Evolutionary conservation across 106 monocot genomes (phyloP), one percentile per base, ranked within the genome.

Genomic region (Cymbidium sinense): DNA sequence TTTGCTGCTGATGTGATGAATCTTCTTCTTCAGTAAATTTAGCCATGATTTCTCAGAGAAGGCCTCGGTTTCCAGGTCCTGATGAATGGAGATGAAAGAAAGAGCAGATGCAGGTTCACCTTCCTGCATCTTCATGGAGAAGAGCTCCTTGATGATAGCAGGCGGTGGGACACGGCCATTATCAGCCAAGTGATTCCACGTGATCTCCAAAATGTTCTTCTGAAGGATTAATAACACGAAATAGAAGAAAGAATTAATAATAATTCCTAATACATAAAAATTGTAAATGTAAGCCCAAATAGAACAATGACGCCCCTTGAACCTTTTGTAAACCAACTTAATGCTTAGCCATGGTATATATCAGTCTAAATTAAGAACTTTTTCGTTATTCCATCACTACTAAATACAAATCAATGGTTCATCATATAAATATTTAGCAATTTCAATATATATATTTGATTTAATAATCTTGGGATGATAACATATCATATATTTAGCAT

Each of bases 121-220:
- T 79, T 90, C 87, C 18, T 73, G n/a, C 67, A 94, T 74, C 83
- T 92, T 89, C 51, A 90, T 78, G 70, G 86, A 85, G 43, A 96
- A 86, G 75, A 88, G 87, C 86, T 92, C 99, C 80, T 91, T 92
- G 75, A 99, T 77, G 67, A 99, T 79, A 21, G 93, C 85, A 77
- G 90, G 82, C 28, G 94, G 95, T 3, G 90, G 86, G 27, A 39
- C 69, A 7, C 92, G 86, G 33, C 84, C 86, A 27, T 81, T 85
- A 70, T 62, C 43, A 83, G 83, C 23, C 76, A 99, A 64, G 76
- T 92, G 83, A 19, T 93, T 78, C 90, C 92, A 99, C 55, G 91
- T 87, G 19, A 73, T 72, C 41, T 99, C 93, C 74, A 99, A 69
- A 43, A 87, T 76, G 31, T 82, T 84, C 33, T 33, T 86, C 99